Conservation (phyloP, 2,329 filamentous ascomycete species). For the Chalaropsis ovoidea region DNA sequence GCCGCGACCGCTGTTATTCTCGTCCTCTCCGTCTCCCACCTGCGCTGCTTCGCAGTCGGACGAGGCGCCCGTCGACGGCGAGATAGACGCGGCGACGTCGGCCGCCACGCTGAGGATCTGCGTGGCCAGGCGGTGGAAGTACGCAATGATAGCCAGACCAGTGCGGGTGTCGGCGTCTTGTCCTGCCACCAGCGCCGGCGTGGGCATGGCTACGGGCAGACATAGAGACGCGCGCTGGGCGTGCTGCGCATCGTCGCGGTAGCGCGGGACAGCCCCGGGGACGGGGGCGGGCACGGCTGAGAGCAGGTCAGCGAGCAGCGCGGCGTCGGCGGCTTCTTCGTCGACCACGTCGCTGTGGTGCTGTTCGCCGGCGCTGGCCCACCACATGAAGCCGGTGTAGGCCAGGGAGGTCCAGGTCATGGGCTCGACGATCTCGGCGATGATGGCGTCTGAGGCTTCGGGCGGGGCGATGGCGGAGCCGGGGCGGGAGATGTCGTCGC, state of each 20-base stretch:
- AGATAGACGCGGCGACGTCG: constrained; percentile 45
- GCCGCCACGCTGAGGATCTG: constrained; percentile 53
- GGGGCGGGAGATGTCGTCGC: constrained; percentile 14
- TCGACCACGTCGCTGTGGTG: constrained; percentile 51
- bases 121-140: constrained; percentile 67
- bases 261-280: not conserved
- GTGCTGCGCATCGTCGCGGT: not conserved
- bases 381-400: constrained; percentile 81
- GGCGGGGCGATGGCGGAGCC: constrained; percentile 14
- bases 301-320: constrained; percentile 45
- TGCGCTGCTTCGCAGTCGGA: constrained; percentile 34
- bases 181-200: not conserved
- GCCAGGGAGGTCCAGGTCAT: constrained; percentile 62
- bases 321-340: constrained; percentile 45
- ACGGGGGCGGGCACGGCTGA: constrained; percentile 31
- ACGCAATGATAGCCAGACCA: constrained; percentile 66
- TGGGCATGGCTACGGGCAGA: not conserved
- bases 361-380: constrained; percentile 73
- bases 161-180: constrained; percentile 40
- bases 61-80: constrained; percentile 31
- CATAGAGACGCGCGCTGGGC: not conserved
- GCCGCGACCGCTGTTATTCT: constrained; percentile 28
- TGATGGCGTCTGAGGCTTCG: constrained; percentile 37
- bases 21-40: constrained; percentile 30
- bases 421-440: constrained; percentile 51